phyloP scores from a whole-genome alignment of 108 stramenopile genomes.

The Phaeodactylum tricornutum region DNA sequence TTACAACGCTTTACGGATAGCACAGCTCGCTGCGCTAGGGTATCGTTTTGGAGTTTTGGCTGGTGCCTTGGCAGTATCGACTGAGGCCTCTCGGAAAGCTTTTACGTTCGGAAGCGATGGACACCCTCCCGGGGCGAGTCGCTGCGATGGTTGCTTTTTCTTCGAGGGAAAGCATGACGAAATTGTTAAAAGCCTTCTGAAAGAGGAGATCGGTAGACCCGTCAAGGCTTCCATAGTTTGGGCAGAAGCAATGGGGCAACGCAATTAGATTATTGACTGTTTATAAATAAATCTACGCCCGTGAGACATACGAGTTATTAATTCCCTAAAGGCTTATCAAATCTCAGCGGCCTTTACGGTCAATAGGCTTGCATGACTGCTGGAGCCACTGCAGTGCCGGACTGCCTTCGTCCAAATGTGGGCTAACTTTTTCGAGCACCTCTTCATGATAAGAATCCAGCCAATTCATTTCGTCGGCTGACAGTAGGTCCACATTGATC shows the following conservation, averaged over 20 bases:
- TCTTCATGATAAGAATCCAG: constrained; percentile 77
- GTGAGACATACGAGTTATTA: too few relatives aligned
- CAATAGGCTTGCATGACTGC: constrained; percentile 66
- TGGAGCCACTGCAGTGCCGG: constrained; percentile 69
- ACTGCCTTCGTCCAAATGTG: constrained; percentile 55
- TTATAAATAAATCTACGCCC: too few relatives aligned
- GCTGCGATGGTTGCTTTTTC: constrained; percentile 41
- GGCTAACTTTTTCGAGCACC: constrained; percentile 65
- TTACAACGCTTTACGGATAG: constrained; percentile 55
- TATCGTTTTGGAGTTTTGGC: constrained; percentile 45
- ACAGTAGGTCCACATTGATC: constrained; percentile 65
- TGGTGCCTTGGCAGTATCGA: constrained; percentile 61
- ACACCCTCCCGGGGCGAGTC: constrained; percentile 12
- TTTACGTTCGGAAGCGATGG: constrained; percentile 9
- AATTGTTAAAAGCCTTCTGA: constrained; percentile 31
- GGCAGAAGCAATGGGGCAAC: too few relatives aligned
- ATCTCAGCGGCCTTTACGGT: too few relatives aligned
- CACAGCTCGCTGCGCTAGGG: constrained; percentile 54
- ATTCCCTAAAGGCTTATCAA: too few relatives aligned
- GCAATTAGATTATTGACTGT: too few relatives aligned
- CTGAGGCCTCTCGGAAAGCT: constrained; percentile 11
- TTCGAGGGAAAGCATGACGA: constrained; percentile 30
- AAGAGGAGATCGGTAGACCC: constrained; percentile 51
- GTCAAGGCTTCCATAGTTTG: constrained; percentile 51
- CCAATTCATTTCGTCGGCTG: constrained; percentile 70